Conservation (phyloP, 495 filamentous ascomycete species). For the Podospora conica region DNA sequence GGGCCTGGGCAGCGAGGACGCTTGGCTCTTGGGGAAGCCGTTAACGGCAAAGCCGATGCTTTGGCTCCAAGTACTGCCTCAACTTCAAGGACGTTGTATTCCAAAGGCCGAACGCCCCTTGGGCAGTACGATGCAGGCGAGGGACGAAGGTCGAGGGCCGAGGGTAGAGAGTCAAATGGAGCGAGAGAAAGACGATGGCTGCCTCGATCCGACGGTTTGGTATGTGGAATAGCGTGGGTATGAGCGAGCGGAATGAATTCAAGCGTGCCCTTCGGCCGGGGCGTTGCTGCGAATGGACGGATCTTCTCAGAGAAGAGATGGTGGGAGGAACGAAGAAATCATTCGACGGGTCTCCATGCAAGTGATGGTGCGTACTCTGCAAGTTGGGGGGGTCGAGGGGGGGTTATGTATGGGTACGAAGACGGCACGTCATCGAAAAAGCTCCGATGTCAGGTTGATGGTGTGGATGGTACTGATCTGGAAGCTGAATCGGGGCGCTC, state of each 20-base stretch:
- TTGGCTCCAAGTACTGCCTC: not conserved
- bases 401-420: not conserved
- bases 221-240: not conserved
- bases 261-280: not conserved
- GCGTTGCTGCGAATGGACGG: not conserved
- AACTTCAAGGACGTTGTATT: not conserved
- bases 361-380: not conserved
- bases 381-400: not conserved
- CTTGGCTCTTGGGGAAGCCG: not conserved
- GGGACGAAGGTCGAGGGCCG: not conserved
- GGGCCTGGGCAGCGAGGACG: too few relatives aligned
- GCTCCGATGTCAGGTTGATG: not conserved
- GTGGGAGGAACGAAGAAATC: not conserved
- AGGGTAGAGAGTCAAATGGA: too few relatives aligned
- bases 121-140: not conserved
- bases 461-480: not conserved
- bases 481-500: not conserved
- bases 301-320: not conserved
- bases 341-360: not conserved
- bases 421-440: not conserved
- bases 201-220: not conserved
- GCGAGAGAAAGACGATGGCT: not conserved
- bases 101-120: not conserved
- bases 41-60: not conserved
- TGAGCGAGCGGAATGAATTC: not conserved